phyloP scores from a whole-genome alignment of 306 rosid genomes.

The Betula pendula region DNA sequence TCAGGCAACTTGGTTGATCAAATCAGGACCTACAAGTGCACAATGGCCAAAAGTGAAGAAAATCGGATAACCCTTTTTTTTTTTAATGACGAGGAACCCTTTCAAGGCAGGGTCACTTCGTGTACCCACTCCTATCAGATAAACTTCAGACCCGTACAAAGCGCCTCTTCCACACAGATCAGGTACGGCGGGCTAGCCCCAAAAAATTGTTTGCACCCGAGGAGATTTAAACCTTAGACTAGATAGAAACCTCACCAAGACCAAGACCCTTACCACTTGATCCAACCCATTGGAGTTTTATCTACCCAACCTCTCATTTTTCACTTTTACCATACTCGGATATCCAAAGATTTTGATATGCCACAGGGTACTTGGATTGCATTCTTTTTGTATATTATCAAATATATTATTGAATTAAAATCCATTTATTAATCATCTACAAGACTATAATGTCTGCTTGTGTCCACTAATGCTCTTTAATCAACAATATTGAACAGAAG shows the following conservation, averaged over 20 bases:
- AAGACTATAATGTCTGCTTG: background rate
- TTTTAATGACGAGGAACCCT: no score
- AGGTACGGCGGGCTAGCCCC: no score
- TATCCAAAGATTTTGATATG: background rate
- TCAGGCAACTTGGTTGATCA: background rate
- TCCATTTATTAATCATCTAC: slow-evolving; percentile 1
- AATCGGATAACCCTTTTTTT: background rate
- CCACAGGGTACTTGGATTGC: background rate
- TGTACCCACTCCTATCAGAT: no score
- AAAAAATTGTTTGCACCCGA: no score
- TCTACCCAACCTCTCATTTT: background rate
- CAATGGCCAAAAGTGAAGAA: background rate
- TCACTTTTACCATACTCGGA: background rate
- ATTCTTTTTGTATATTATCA: background rate
- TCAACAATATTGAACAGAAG: slow-evolving; percentile 11
- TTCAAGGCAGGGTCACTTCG: no score
- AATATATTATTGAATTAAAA: background rate
- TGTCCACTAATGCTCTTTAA: background rate
- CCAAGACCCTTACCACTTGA: no score
- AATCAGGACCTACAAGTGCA: slow-evolving; percentile 4
- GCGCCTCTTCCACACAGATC: no score
- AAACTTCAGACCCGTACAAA: no score
- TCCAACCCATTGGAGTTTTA: no score
- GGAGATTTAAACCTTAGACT: no score
- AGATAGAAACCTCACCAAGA: no score